These are phyloP conservation scores for Kodamaea fungicola DNA, from an alignment of 1,139 yeast genomes.

Conservation along the genomic window DNA sequence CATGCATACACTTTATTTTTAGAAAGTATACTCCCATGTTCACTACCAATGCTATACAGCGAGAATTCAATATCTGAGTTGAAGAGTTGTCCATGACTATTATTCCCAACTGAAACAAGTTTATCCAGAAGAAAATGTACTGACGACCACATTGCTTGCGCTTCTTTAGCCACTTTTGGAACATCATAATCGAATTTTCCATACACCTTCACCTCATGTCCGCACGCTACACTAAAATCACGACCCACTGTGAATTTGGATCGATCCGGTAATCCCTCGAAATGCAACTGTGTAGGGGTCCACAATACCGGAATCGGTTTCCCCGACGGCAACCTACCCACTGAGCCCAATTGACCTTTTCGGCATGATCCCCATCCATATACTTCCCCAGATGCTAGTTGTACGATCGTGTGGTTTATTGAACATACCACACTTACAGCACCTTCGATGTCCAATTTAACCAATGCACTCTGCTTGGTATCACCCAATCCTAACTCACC, in stretches of 20 bases:
- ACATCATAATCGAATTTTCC: slow-evolving; percentile 3
- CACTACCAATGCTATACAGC: slow-evolving; percentile 65
- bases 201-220: slow-evolving; percentile 2
- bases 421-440: slow-evolving; percentile 41
- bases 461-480: slow-evolving; percentile 7
- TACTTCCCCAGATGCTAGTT: slow-evolving; percentile 34
- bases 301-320: slow-evolving; percentile 20
- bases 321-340: slow-evolving; percentile 5
- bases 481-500: slow-evolving; percentile 74
- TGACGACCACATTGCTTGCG: slow-evolving; percentile 80
- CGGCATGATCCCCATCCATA: slow-evolving; percentile 85
- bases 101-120: slow-evolving; percentile 64
- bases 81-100: slow-evolving; percentile 68
- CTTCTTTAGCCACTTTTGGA: slow-evolving; percentile 7
- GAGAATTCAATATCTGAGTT: slow-evolving; percentile 17
- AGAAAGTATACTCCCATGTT: slow-evolving; percentile 63
- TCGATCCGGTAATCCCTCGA: slow-evolving; percentile 8
- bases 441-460: slow-evolving; percentile 1
- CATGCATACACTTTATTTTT: slow-evolving; percentile 53
- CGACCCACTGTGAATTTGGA: slow-evolving; percentile 35
- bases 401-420: slow-evolving; percentile 54
- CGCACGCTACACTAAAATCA: slow-evolving; percentile 37
- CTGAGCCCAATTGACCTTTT: slow-evolving; percentile 62
- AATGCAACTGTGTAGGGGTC: slow-evolving; percentile 25
- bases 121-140: slow-evolving; percentile 41